Evolutionary conservation across 2,329 filamentous ascomycete species (phyloP).

Genomic region (Aspergillus sp.): DNA sequence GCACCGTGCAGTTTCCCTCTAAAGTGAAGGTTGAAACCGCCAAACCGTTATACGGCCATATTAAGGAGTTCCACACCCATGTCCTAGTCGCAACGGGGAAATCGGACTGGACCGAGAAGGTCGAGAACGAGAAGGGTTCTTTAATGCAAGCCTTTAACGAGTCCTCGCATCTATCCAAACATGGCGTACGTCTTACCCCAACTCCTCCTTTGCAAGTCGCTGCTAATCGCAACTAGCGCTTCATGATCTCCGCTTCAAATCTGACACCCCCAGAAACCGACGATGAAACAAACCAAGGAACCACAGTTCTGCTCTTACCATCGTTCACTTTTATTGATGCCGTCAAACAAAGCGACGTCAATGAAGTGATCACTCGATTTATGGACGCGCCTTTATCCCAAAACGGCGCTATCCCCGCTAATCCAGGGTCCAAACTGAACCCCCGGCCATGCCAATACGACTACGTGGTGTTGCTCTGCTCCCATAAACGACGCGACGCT

Average conservation of each 20-base stretch:
- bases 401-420: slow-evolving; percentile 46
- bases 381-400: slow-evolving; percentile 62
- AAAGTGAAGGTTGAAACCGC: slow-evolving; percentile 39
- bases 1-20: slow-evolving; percentile 36
- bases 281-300: slow-evolving; percentile 43
- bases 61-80: slow-evolving; percentile 39
- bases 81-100: slow-evolving; percentile 42
- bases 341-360: slow-evolving; percentile 66
- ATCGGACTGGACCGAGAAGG: slow-evolving; percentile 41
- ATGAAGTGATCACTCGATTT: slow-evolving; percentile 65
- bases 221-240: slow-evolving; percentile 23
- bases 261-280: slow-evolving; percentile 23
- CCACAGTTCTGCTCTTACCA: slow-evolving; percentile 76
- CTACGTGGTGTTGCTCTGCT: slow-evolving; percentile 84
- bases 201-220: not conserved
- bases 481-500: slow-evolving; percentile 82
- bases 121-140: slow-evolving; percentile 46
- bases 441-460: slow-evolving; percentile 71
- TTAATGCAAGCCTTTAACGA: slow-evolving; percentile 52
- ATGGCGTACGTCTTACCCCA: slow-evolving; percentile 58
- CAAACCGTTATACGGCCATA: slow-evolving; percentile 36
- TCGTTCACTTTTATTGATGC: slow-evolving; percentile 78
- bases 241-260: slow-evolving; percentile 42
- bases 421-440: slow-evolving; percentile 43
- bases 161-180: slow-evolving; percentile 59